Evolutionary conservation across 164 flowering plant species (phyloP).

Genomic region (Hamamelis virginiana): DNA sequence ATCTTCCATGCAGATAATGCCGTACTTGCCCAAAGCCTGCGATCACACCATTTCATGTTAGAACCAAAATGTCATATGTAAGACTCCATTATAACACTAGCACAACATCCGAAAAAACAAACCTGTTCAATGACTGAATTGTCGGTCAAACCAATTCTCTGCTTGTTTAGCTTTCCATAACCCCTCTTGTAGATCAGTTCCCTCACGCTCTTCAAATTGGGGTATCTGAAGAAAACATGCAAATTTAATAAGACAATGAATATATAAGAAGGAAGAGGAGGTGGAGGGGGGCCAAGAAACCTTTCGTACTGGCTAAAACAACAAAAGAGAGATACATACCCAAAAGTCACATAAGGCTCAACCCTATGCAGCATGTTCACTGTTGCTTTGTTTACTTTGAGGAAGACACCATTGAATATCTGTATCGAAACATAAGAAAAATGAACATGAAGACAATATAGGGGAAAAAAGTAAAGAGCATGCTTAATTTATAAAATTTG

Average conservation of each 20-base stretch:
- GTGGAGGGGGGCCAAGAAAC: too few species aligned
- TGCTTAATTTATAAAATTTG: too few species aligned
- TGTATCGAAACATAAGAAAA: slow-evolving; percentile 9
- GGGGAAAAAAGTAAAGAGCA: background rate
- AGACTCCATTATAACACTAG: background rate
- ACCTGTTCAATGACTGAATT: slow-evolving; percentile 65
- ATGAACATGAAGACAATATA: background rate
- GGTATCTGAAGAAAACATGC: slow-evolving; percentile 36
- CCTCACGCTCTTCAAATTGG: slow-evolving; percentile 62
- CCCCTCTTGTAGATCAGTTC: slow-evolving; percentile 73
- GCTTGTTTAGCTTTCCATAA: slow-evolving; percentile 62
- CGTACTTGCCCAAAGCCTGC: slow-evolving; percentile 58
- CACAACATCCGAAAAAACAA: background rate
- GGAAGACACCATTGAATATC: slow-evolving; percentile 74
- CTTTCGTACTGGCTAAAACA: background rate
- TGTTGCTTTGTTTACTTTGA: slow-evolving; percentile 72
- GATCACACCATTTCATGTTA: background rate
- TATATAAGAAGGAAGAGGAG: too few species aligned
- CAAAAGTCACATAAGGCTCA: slow-evolving; percentile 70
- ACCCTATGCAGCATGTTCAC: slow-evolving; percentile 70
- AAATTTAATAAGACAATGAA: background rate
- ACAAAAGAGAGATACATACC: slow-evolving; percentile 29
- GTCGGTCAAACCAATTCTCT: slow-evolving; percentile 55
- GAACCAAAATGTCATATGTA: background rate
- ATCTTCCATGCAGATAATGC: slow-evolving; percentile 60